A percentile compares a stretch with the other conserved stretches of the same genome.
phyloP scores from a whole-genome alignment of 2,329 filamentous ascomycete species.

The Cercospora sp. region DNA sequence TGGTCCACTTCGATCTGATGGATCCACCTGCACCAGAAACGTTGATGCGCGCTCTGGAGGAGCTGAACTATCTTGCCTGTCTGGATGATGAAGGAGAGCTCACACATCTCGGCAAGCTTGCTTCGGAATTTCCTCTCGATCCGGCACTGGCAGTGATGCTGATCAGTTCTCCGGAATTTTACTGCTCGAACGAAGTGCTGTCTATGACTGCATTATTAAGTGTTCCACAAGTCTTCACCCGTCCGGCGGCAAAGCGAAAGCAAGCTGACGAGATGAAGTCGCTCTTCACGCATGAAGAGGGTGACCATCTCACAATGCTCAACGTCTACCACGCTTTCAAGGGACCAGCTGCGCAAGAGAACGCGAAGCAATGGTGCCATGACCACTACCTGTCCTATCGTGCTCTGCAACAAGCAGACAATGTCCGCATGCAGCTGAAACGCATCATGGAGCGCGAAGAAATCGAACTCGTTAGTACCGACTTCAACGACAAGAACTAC shows the following conservation, averaged over 20 bases:
- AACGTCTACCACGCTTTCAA: conserved; percentile 99
- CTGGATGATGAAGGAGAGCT: conserved; percentile 95
- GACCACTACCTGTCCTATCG: conserved; percentile 92
- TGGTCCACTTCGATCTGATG: conserved; percentile 99
- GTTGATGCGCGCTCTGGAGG: conserved; percentile 94
- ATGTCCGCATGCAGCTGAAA: conserved; percentile 85
- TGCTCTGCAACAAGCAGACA: conserved; percentile 87
- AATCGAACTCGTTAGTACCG: conserved; percentile 81
- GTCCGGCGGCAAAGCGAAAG: conserved; percentile 80
- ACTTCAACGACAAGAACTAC: conserved; percentile 94
- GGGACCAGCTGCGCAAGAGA: conserved; percentile 65
- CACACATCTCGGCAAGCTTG: conserved; percentile 78
- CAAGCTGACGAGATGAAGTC: conserved; percentile 97
- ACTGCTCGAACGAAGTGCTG: conserved; percentile 96
- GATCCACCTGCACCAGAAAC: conserved; percentile 97
- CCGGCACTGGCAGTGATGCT: conserved; percentile 95
- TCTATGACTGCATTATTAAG: conserved; percentile 92
- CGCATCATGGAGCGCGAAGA: conserved; percentile 95
- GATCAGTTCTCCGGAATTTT: conserved; percentile 95
- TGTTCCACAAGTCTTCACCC: conserved; percentile 89
- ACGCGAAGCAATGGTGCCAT: conserved; percentile 90
- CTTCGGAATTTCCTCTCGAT: conserved; percentile 94
- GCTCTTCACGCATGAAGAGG: conserved; percentile 86
- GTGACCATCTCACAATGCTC: conserved; percentile 91
- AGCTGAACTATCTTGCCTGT: conserved; percentile 95